Base-by-base conservation (phyloP, 1,284 basidiomycete species). In the Porodaedalea pini region DNA sequence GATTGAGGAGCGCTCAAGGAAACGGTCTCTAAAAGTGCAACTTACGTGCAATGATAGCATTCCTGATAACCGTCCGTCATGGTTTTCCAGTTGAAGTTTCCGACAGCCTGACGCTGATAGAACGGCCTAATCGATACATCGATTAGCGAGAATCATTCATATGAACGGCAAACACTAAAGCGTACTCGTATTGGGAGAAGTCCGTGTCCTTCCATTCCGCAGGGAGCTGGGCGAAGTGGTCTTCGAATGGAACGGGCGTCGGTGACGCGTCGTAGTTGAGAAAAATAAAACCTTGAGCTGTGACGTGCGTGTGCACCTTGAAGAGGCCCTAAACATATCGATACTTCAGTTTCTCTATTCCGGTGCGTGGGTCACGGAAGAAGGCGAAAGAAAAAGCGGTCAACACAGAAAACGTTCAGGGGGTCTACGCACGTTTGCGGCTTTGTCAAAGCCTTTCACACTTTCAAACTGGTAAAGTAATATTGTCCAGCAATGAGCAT, bases 51-150 rank as follows among this genome's bases (percentile, higher is more conserved):
- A 32, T 66, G 63, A 44, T 65, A 65, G 56, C 65, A 67, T 43
- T 67, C 65, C 53, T 68, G 65, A 54, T 67, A 68, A 4, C 66
- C 66, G 49, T 68, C 67, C 61, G 63, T 67, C 13, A 67, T 53
- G 1, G 64, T 56, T 32, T 63, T 63, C 62, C 62, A 63, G 50
- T 63, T 63, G 41, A 57, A 59, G 51, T 61, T 51, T 13, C 62
- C 62, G 50, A 39, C 31, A 15, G 47, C 44, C 50, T 45, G 8
- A 7, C 57, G 39, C 19, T 41, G 36, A 49, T 54, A 58, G 25
- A 31, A 48, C 4, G 45, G 48, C 34, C 55, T 55, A 32, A 13
- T 27, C 43, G 27, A 34, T 23, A 32, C 47, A 45, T 17, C 43
- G 37, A 31, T n/a, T 32, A 44, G 44, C 7, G 34, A 19, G 29